Evolutionary conservation across 2,329 filamentous ascomycete species (phyloP).

Genomic region (Xenoacremonium recifei): DNA sequence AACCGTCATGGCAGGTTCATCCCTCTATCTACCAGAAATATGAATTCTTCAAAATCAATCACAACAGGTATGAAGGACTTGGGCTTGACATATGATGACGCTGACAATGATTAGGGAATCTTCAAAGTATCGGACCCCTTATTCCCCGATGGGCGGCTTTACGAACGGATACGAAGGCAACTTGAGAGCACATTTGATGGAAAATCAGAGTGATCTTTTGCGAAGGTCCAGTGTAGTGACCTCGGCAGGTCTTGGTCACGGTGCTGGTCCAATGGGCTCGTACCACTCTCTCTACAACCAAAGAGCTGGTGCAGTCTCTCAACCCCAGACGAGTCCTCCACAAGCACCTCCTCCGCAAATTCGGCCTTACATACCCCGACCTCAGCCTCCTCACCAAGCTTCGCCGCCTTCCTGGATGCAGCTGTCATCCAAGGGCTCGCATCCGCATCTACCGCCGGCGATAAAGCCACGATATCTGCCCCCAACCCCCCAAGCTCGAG

Average conservation of each 20-base stretch:
- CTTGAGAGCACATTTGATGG: constrained; percentile 43
- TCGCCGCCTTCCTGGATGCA: background rate
- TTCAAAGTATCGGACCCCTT: constrained; percentile 58
- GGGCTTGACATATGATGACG: too few relatives aligned
- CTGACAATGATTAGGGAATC: constrained; percentile 43
- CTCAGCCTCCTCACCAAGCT: background rate
- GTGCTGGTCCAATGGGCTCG: too few relatives aligned
- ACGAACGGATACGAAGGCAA: constrained; percentile 61
- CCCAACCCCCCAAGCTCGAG: too few relatives aligned
- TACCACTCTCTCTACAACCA: constrained; percentile 1
- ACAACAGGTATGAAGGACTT: constrained; percentile 47
- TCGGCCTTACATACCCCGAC: background rate
- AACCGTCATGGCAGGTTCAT: constrained; percentile 33
- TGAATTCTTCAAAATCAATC: constrained; percentile 57
- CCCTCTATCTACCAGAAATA: constrained; percentile 52
- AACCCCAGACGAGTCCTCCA: background rate
- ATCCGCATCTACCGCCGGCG: constrained; percentile 13
- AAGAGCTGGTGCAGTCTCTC: background rate
- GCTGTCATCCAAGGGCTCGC: constrained; percentile 4
- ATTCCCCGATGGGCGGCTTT: constrained; percentile 56
- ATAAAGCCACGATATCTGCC: constrained; percentile 21
- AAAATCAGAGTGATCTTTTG: constrained; percentile 26
- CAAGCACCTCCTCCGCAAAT: background rate
- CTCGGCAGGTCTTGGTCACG: too few relatives aligned
- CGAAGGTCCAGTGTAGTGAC: constrained; percentile 23